Percentiles rank a stretch among this genome's conserved stretches.
Evolutionary conservation across 345 rosid species (phyloP).

Genomic region (Salix koriyanagi): DNA sequence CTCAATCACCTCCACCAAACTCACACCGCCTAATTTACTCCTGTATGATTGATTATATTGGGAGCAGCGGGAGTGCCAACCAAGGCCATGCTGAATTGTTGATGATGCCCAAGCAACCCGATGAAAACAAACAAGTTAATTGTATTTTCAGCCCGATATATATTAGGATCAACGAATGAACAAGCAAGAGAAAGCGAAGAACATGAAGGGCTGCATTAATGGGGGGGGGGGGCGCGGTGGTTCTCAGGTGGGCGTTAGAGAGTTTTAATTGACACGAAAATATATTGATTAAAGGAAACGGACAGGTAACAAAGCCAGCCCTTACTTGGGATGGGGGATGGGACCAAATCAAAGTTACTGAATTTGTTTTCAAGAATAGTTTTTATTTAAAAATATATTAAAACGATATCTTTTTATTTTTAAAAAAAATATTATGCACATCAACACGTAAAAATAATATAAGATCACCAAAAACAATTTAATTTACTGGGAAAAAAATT

Average conservation of each 20-base stretch:
- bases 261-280: not conserved
- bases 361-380: too few species aligned
- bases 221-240: slow-evolving; percentile 1
- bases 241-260: not conserved
- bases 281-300: not conserved
- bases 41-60: too few species aligned
- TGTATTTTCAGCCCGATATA: not conserved
- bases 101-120: not conserved
- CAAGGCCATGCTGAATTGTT: too few species aligned
- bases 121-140: not conserved
- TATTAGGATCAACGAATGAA: not conserved
- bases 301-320: not conserved
- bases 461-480: too few species aligned
- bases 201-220: not conserved
- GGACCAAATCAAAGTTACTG: slow-evolving; percentile 17
- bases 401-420: too few species aligned
- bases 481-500: too few species aligned
- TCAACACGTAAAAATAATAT: too few species aligned
- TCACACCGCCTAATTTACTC: slow-evolving; percentile 5
- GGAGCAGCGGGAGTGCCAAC: too few species aligned
- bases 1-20: slow-evolving; percentile 3
- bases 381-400: too few species aligned
- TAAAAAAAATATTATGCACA: too few species aligned
- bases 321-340: slow-evolving; percentile 21
- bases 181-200: not conserved